Base-by-base conservation (phyloP, 306 rosid genomes). In the Astragalus membranaceus region DNA sequence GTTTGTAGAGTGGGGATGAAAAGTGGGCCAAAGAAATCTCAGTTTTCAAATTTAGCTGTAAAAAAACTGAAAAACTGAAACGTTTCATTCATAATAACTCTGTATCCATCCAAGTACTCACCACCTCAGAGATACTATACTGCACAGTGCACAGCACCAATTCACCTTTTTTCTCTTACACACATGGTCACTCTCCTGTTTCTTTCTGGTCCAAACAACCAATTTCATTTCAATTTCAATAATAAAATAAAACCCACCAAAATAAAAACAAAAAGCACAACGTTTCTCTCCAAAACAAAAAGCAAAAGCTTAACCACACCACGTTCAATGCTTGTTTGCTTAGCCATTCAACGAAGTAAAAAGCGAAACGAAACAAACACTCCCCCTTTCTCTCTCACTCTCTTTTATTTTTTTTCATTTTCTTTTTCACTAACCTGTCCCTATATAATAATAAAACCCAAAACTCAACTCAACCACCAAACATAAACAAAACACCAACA, bases 341-440 rank as follows among this genome's bases (percentile, higher is more conserved):
- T 0, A 69, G 68, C 69, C 87, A 84, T 78, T 57, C 80, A 86
- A 88, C 88, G 78, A 85, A 88, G 94, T 42, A 85, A 82, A 82
- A 74, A 30, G 62, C 32, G 35, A 64, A 74, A 36, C 32, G 35
- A 64, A 74, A 36, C 67, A 36, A 10, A 61, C 6, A 16, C 58
- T 1, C 65, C 49, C 51, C 7, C 20, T 17, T 50, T 58, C 73
- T 56, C 51, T 20, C 36, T 69, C 39, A 8, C 48, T 10, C 48
- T 13, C 43, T 52, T 35, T 76, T 53, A 32, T 32, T 74, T 63
- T 78, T 52, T 55, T 70, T 81, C 83, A 67, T 75, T 75, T 26
- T 26, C 2, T 3, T 26, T 26, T 26, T 26, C 30, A 26, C 30
- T 29, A 54, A 69, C 76, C 8, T 66, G 81, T 75, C 55, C 55